phyloP scores from a whole-genome alignment of 441 rosid genomes.

The Francoa sonchifolia region DNA sequence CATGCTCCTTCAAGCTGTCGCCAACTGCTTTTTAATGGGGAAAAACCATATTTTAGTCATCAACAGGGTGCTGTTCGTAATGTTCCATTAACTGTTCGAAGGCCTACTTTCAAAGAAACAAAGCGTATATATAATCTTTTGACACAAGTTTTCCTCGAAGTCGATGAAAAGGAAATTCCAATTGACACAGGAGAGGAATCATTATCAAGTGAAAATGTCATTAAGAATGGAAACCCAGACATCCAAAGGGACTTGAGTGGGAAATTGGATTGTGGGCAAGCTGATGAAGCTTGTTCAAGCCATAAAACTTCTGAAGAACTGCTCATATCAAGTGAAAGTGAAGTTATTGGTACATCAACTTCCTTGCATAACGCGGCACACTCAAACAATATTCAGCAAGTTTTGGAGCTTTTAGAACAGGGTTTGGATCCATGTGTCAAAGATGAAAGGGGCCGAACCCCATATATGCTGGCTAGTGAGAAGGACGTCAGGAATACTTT shows the following conservation, averaged over 20 bases:
- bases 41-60: conserved; percentile 56
- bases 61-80: conserved; percentile 37
- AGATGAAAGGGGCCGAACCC: conserved; percentile 74
- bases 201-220: conserved; percentile 13
- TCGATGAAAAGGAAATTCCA: conserved; percentile 31
- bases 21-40: conserved; percentile 58
- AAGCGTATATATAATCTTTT: conserved; percentile 53
- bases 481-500: conserved; percentile 81
- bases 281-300: conserved; percentile 25
- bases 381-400: conserved; percentile 39
- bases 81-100: conserved; percentile 54
- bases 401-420: conserved; percentile 63
- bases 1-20: conserved; percentile 82
- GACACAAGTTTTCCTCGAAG: conserved; percentile 53
- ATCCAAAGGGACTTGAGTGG: conserved; percentile 23
- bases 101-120: conserved; percentile 91
- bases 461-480: conserved; percentile 70
- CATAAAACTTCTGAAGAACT: conserved; percentile 19
- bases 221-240: conserved; percentile 12
- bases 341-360: conserved; percentile 39
- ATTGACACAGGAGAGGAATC: conserved; percentile 16
- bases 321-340: conserved; percentile 22
- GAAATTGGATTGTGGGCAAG: conserved; percentile 15
- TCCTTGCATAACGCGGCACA: conserved; percentile 72
- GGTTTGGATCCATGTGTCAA: conserved; percentile 76